Evolutionary conservation across 805 yeast species (phyloP).

Genomic region (Candida chilensis): DNA sequence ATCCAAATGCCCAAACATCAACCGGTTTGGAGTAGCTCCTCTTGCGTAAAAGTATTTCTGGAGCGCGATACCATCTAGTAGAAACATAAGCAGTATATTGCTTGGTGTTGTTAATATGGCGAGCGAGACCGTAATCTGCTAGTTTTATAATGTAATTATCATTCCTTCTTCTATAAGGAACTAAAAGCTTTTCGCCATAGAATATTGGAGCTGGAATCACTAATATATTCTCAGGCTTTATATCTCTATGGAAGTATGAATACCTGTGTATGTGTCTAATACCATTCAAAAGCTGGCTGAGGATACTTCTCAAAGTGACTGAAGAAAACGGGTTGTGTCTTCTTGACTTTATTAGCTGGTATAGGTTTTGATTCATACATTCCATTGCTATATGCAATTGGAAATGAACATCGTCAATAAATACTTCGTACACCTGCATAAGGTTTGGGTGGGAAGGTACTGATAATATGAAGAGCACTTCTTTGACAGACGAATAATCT

Average conservation of each 20-base stretch:
- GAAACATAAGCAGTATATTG: slow-evolving; percentile 72
- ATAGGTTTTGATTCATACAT: slow-evolving; percentile 72
- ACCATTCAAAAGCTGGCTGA: slow-evolving; percentile 68
- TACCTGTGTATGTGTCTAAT: slow-evolving; percentile 70
- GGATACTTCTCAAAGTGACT: slow-evolving; percentile 52
- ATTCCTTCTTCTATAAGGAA: slow-evolving; percentile 28
- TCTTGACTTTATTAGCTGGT: slow-evolving; percentile 65
- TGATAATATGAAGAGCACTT: slow-evolving; percentile 54
- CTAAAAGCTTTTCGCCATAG: slow-evolving; percentile 28
- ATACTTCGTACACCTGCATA: slow-evolving; percentile 70
- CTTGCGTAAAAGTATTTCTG: slow-evolving; percentile 66
- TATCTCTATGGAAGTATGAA: slow-evolving; percentile 76
- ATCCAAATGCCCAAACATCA: slow-evolving; percentile 84
- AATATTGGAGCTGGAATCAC: slow-evolving; percentile 50
- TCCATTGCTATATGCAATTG: slow-evolving; percentile 84
- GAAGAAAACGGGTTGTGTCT: slow-evolving; percentile 43
- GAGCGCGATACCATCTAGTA: slow-evolving; percentile 82
- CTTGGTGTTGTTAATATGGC: slow-evolving; percentile 41
- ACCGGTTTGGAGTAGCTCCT: slow-evolving; percentile 57
- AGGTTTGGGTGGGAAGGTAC: slow-evolving; percentile 66
- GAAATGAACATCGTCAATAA: slow-evolving; percentile 52
- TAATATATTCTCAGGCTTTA: slow-evolving; percentile 89
- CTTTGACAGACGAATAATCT: slow-evolving; percentile 42
- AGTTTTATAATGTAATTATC: slow-evolving; percentile 57
- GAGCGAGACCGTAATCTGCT: slow-evolving; percentile 76